Conservation (phyloP, 331 rosid genomes). For the Pyracantha coccinea region DNA sequence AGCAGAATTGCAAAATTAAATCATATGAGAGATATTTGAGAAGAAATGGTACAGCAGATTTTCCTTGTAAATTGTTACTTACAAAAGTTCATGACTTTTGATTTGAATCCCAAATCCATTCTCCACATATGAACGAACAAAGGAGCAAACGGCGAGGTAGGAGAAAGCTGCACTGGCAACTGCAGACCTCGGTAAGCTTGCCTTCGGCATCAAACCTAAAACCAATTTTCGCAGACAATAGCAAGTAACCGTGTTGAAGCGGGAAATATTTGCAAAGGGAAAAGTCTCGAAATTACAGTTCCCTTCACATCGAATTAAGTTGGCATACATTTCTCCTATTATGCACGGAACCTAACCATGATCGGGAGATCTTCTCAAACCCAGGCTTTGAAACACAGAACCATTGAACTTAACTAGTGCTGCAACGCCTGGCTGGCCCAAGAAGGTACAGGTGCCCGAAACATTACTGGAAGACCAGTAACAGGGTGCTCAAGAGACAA, state of each 20-base stretch:
- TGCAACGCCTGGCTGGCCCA: slow-evolving; percentile 50
- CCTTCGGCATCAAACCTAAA: neutral
- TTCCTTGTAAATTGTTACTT: neutral
- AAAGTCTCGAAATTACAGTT: neutral
- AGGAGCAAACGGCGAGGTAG: neutral
- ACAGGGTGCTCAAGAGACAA: slow-evolving; percentile 68
- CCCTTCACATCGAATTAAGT: neutral
- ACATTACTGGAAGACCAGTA: slow-evolving; percentile 35
- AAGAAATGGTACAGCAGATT: neutral
- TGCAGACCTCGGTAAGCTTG: neutral
- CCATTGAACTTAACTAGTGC: slow-evolving; percentile 1
- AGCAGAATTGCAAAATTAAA: neutral
- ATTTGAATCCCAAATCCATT: neutral
- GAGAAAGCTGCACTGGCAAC: neutral
- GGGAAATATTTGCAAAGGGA: neutral
- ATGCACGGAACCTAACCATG: neutral
- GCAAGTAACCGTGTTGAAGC: neutral
- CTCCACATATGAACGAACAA: neutral
- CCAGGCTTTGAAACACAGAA: too few species aligned
- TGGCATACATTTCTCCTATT: neutral
- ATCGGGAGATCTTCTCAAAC: neutral
- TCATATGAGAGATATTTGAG: neutral
- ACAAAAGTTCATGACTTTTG: neutral
- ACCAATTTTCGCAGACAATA: neutral
- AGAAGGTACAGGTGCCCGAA: slow-evolving; percentile 63